Evolutionary conservation across 345 rosid species (phyloP).

Genomic region (Syzygium oleosum): DNA sequence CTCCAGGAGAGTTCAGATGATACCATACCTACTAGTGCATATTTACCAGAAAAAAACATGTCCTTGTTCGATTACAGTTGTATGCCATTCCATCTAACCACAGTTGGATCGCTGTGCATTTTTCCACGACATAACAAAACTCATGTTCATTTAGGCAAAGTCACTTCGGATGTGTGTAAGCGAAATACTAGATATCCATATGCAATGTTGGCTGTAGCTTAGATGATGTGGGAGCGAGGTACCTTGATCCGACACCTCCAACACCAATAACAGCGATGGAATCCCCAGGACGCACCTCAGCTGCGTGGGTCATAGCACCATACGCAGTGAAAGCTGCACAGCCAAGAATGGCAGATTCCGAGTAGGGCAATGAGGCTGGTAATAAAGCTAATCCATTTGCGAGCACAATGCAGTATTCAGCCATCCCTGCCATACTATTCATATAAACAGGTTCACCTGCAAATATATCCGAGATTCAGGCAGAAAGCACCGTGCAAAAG

Average conservation of each 20-base stretch:
- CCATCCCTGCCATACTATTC: conserved; percentile 99
- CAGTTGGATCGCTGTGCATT: not conserved
- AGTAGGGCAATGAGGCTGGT: conserved; percentile 73
- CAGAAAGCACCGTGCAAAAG: not conserved
- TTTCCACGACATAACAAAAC: not conserved
- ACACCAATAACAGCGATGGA: conserved; percentile 85
- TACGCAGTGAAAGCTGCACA: conserved; percentile 98
- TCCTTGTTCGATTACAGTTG: not conserved
- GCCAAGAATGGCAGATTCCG: conserved; percentile 86
- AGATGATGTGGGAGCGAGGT: not conserved
- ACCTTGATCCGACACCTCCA: conserved; percentile 98
- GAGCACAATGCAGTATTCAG: conserved; percentile 89
- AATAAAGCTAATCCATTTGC: conserved; percentile 54
- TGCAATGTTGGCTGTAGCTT: not conserved
- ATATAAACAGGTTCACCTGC: conserved; percentile 83
- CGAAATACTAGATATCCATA: not conserved
- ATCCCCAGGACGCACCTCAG: conserved; percentile 85
- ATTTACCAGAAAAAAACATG: not conserved
- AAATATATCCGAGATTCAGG: not conserved
- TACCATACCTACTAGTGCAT: not conserved
- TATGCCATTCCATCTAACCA: not conserved
- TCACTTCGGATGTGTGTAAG: not conserved
- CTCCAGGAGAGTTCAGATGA: not conserved
- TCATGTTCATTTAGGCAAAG: not conserved
- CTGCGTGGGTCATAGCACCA: conserved; percentile 99